Base-by-base conservation (phyloP, 1,139 yeast species). In the Nakaseomyces uthaithaninus region DNA sequence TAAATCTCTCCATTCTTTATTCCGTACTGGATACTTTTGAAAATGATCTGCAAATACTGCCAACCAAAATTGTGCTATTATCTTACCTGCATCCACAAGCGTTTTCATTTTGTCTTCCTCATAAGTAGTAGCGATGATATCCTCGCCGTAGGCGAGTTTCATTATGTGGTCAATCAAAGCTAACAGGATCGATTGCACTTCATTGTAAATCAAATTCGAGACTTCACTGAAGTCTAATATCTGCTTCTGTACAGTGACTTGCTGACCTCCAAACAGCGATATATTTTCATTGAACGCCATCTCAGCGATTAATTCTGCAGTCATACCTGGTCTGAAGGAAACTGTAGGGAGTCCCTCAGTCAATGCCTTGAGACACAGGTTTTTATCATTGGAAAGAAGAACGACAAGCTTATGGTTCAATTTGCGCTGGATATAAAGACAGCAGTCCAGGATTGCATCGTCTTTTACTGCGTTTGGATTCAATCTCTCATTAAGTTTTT, bases 401-500 rank as follows among this genome's bases (percentile, higher is more conserved):
- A 86, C 72, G 4, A 80, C 80, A 38, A 85, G 64, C 9, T 25
- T 25, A 33, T 69, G 65, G 14, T 55, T 45, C 11, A 69, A 57
- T 19, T 57, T 56, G 17, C 67, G 60, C 46, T 72, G 69, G 45
- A 79, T 77, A 54, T 71, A 87, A 22, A 81, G 53, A 52, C 94
- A 82, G 56, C 95, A 86, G 60, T 89, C 96, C 27, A 87, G 61
- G 45, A 89, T 87, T 0, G 94, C 72, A 52, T 87, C 94, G 57
- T 89, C 97, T 42, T 83, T 80, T 0, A 45, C 46, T 1, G 77
- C 58, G 5, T 55, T 39, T 39, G 52, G 48, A 45, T 64, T 75
- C 51, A 78, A 43, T 28, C 66, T 62, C 53, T 87, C 85, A 20
- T 66, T 63, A 27, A 72, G 42, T 48, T 70, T 74, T 56, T 89